Base-by-base conservation (phyloP, 139 green algal species). In the Haematococcus sp. region DNA sequence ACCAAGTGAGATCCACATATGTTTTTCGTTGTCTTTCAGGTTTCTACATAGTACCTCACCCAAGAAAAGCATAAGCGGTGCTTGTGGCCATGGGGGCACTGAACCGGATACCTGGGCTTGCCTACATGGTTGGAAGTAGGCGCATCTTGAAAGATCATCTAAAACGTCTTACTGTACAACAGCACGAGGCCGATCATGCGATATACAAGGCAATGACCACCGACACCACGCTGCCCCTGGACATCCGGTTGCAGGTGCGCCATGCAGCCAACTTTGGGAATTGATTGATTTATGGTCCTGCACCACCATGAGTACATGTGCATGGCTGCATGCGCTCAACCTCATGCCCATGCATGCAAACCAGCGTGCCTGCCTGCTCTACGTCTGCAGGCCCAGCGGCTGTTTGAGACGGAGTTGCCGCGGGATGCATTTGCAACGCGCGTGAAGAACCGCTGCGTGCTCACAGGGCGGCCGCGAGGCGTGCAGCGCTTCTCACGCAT, bases 391-490 rank as follows among this genome's bases (percentile, higher is more conserved):
- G 81, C 86, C 44, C 81, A 87, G 76, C 79, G 84, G 0, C 68
- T 90, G 32, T 87, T 90, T 49, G 81, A 90, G 58, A 87, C 84
- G 15, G 79, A 83, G 63, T 75, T 90, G 60, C 84, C 84, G 0
- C 58, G 68, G 13, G 84, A 90, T 63, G 79, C 78, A 9, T 71
- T 79, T 4, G 44, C 71, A 1, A 83, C 56, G 3, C 76, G 84
- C 3, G 72, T 90, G 3, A 79, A 82, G 40, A 87, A 89, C 67
- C 64, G 84, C 15, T 90, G 84, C 43, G 79, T 84, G 27, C 64
- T 90, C 0, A 90, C 84, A 3, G 84, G 84, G 20, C 74, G 84
- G 1, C 63, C 68, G 2, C 66, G 75, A 1, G 70, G 70, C 11
- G 81, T 87, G 32, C 70, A 81, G 31, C 77, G 76, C 19, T 82